Evolutionary conservation across 202 grass and related monocot genomes (phyloP).

Genomic region (Bolboschoenoplectus hybrid): DNA sequence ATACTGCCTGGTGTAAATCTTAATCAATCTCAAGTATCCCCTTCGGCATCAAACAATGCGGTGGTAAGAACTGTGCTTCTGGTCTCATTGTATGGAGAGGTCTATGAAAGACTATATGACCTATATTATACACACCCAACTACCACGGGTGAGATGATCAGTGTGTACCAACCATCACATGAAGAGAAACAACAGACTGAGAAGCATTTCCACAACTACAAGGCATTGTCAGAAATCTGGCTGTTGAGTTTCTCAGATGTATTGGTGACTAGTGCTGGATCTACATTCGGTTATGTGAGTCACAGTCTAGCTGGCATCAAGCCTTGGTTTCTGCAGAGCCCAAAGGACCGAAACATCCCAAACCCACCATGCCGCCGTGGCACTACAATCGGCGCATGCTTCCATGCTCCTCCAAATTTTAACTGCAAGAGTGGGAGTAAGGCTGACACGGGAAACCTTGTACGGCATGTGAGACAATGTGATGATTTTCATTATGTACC

Average conservation of each 20-base stretch:
- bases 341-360: background rate
- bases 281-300: constrained; percentile 76
- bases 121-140: constrained; percentile 53
- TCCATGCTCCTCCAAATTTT: constrained; percentile 40
- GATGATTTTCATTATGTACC: constrained; percentile 25
- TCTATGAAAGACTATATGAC: constrained; percentile 54
- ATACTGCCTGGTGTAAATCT: constrained; percentile 4
- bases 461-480: constrained; percentile 35
- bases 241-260: constrained; percentile 66
- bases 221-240: constrained; percentile 62
- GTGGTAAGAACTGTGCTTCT: constrained; percentile 30
- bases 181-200: constrained; percentile 47
- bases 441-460: constrained; percentile 23
- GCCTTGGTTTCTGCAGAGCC: constrained; percentile 29
- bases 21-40: constrained; percentile 3
- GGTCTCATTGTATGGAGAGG: constrained; percentile 50
- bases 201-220: constrained; percentile 60
- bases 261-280: constrained; percentile 46
- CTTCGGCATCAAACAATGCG: background rate
- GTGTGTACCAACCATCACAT: constrained; percentile 65
- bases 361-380: constrained; percentile 24
- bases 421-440: constrained; percentile 10
- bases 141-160: constrained; percentile 47
- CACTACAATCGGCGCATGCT: constrained; percentile 35
- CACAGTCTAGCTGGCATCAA: constrained; percentile 51